Base-by-base conservation (phyloP, 192 early-diverging fungal species). In the Backusella macrospora region DNA sequence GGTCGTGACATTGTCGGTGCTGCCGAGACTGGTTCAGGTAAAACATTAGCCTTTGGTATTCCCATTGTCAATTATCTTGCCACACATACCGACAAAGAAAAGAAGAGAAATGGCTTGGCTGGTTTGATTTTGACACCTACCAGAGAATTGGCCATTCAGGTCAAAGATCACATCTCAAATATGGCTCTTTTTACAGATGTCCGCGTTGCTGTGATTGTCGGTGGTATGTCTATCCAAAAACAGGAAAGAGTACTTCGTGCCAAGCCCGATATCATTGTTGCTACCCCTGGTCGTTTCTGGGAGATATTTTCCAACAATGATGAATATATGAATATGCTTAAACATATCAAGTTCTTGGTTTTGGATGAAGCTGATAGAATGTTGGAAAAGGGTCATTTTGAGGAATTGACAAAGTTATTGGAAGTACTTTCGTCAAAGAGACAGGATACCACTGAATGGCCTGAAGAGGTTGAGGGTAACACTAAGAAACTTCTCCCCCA, bases 31-130 rank as follows among this genome's bases (percentile, higher is more conserved):
- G 95, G 96, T 71, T 96, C 94, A 0, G 96, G 96, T 47, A 97
- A 99, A 82, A 99, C 97, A 5, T 82, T 99, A 65, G 96, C 96
- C 0, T 99, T 96, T 84, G 96, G 96, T 16, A 85, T 99, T 52
- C 97, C 97, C 14, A 95, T 99, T 49, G 73, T 97, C 37, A 90
- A 96, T 47, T 87, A 81, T 44, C 76, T 96, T 38, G 81, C 87
- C 15, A 70, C 86, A 14, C 74, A 89, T 62, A 69, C 69, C 5
- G 29, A 34, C 29, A 34, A 34, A 34, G 29, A 34, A 34, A 34
- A 34, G 29, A 34, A 34, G 72, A 62, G 18, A 75, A 23, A 44
- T 62, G 81, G 76, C 13, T 76, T 85, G 48, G 79, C 79, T 43
- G 97, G 86, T 0, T 83, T 99, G 29, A 89, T 99, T 43, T 78